These are phyloP conservation scores for Batkoa obscura DNA, from an alignment of 371 early-diverging fungal genomes.

Conservation along the genomic window DNA sequence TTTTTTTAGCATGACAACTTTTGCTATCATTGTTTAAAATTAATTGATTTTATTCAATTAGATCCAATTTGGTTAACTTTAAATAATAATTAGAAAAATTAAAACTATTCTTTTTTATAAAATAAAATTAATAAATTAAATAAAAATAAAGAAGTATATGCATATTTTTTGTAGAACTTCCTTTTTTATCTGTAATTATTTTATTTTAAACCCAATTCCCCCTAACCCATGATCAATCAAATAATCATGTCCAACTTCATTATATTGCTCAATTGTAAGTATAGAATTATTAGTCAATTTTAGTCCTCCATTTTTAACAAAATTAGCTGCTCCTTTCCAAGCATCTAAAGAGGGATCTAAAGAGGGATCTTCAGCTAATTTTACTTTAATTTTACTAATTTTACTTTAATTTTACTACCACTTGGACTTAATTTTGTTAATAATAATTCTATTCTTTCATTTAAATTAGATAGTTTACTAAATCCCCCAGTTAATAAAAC, in stretches of 20 bases:
- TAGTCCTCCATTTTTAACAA: slow-evolving; percentile 15
- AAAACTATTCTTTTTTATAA: too few species aligned
- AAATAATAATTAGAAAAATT: too few species aligned
- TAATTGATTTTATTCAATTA: too few species aligned
- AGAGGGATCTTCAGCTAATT: slow-evolving; percentile 48
- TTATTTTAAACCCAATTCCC: slow-evolving; percentile 23
- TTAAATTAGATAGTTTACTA: slow-evolving; percentile 35
- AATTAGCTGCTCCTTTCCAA: slow-evolving; percentile 69
- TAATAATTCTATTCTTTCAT: slow-evolving; percentile 32
- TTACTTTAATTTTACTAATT: too few species aligned
- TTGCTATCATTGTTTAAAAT: too few species aligned
- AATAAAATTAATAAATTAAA: too few species aligned
- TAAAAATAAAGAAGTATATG: too few species aligned
- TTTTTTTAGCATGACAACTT: too few species aligned
- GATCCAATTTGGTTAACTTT: too few species aligned
- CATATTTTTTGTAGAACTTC: too few species aligned
- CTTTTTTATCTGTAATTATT: not conserved
- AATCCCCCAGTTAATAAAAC: slow-evolving; percentile 67
- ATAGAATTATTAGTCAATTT: slow-evolving; percentile 14
- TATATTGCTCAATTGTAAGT: slow-evolving; percentile 45
- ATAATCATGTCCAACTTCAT: slow-evolving; percentile 68
- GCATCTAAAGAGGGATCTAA: too few species aligned
- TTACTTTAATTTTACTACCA: slow-evolving; percentile 29
- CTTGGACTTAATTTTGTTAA: slow-evolving; percentile 41
- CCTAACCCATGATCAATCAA: slow-evolving; percentile 59